A percentile compares a stretch with the other conserved stretches of the same genome.
Conservation (phyloP, 1,284 basidiomycete genomes). For the Golubevia sp. region DNA sequence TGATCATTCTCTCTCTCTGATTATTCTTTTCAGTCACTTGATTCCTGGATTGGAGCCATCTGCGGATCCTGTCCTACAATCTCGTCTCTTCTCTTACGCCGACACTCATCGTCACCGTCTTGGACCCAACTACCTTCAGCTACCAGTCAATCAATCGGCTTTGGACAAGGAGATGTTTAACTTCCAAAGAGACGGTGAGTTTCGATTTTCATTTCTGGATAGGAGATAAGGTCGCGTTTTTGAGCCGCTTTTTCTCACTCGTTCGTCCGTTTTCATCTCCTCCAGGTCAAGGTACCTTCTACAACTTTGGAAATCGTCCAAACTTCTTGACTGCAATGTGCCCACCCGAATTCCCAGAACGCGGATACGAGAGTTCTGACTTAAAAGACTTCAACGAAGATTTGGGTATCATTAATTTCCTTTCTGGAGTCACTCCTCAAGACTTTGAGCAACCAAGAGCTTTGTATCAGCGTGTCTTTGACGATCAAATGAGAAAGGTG, state of each 20-base stretch:
- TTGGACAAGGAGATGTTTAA: neutral
- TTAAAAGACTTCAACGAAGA: no score
- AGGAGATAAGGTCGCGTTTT: no score
- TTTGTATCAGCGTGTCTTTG: constrained; percentile 78
- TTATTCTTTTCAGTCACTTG: constrained; percentile 21
- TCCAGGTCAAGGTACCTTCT: constrained; percentile 16
- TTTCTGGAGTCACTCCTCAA: constrained; percentile 58
- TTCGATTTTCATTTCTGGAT: no score
- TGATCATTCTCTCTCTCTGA: neutral
- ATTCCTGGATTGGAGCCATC: constrained; percentile 40
- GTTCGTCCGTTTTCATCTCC: no score
- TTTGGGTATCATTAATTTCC: neutral
- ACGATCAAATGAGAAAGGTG: constrained; percentile 63
- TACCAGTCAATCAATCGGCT: neutral
- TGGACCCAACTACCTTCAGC: constrained; percentile 49
- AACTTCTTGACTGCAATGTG: constrained; percentile 31
- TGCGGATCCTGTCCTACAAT: constrained; percentile 50
- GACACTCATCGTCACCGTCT: constrained; percentile 48
- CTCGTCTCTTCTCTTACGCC: constrained; percentile 49
- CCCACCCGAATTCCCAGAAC: constrained; percentile 21
- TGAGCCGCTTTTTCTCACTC: no score
- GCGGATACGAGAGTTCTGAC: constrained; percentile 1
- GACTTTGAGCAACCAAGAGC: constrained; percentile 90
- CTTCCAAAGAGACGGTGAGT: constrained; percentile 2
- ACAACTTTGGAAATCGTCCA: constrained; percentile 38